These are phyloP conservation scores for Coemansia sp. DNA, from an alignment of 192 early-diverging fungal genomes.

Conservation along the genomic window DNA sequence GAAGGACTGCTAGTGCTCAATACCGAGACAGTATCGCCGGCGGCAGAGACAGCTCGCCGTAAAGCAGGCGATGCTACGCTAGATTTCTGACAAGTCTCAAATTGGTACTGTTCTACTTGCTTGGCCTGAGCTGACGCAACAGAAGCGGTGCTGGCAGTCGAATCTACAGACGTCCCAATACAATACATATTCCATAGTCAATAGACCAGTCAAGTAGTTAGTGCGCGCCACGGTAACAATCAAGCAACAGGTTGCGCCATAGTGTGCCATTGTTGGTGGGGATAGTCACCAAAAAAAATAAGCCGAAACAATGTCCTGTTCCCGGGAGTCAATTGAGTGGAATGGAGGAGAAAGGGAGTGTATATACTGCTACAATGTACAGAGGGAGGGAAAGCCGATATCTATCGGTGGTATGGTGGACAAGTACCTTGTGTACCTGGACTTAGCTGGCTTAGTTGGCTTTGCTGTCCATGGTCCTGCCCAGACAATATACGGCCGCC, in stretches of 20 bases:
- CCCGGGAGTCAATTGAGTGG: background rate
- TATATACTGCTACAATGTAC: conserved; percentile 7
- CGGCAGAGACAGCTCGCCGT: conserved; percentile 5
- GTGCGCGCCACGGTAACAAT: background rate
- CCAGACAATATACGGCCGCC: background rate
- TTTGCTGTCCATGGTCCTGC: conserved; percentile 3
- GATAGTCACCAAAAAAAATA: background rate
- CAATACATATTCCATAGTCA: background rate
- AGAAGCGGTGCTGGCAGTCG: background rate
- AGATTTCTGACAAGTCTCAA: background rate
- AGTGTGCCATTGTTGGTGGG: background rate
- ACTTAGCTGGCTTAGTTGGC: background rate
- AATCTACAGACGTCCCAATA: background rate
- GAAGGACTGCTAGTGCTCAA: background rate
- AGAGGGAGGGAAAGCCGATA: background rate
- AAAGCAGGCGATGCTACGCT: background rate
- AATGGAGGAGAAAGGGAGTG: background rate
- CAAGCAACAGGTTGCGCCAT: background rate
- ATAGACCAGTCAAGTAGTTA: background rate
- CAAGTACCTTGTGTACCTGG: conserved; percentile 16
- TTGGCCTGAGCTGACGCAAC: background rate
- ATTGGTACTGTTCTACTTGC: background rate
- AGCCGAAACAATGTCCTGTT: background rate
- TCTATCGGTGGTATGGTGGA: conserved; percentile 11
- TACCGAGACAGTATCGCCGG: background rate